Percentiles rank a stretch among this genome's conserved stretches.
Conservation (phyloP, 2,329 filamentous ascomycete species). For the Blumeriella jaapii region DNA sequence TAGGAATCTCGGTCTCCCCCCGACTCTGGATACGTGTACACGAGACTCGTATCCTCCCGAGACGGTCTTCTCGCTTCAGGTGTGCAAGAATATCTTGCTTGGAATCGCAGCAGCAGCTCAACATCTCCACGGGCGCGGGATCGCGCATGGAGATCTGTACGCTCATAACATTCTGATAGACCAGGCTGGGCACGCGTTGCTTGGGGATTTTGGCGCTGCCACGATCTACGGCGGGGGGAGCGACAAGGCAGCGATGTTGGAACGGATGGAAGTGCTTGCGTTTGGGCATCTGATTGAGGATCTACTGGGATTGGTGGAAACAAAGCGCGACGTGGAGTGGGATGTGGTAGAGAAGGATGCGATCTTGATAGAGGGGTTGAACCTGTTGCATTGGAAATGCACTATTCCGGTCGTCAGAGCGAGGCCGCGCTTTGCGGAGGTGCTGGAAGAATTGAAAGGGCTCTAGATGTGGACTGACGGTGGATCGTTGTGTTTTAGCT, state of each 20-base stretch:
- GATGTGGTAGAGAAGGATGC: constrained; percentile 22
- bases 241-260: constrained; percentile 23
- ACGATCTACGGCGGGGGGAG: constrained; percentile 31
- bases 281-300: constrained; percentile 38
- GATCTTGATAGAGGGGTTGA: constrained; percentile 20
- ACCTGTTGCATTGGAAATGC: constrained; percentile 24
- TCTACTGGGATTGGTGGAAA: constrained; percentile 29
- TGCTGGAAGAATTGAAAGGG: constrained; percentile 16
- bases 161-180: constrained; percentile 37
- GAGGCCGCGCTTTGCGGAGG: constrained; percentile 21
- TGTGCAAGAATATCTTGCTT: constrained; percentile 29
- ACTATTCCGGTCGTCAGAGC: constrained; percentile 21
- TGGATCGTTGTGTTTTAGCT: too few species aligned
- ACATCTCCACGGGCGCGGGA: constrained; percentile 34
- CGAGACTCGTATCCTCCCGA: constrained; percentile 31
- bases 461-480: constrained; percentile 6
- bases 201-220: constrained; percentile 38
- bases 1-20: constrained; percentile 33
- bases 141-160: constrained; percentile 37
- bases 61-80: constrained; percentile 23
- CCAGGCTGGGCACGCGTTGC: constrained; percentile 32
- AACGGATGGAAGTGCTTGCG: constrained; percentile 36
- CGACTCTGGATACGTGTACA: constrained; percentile 35
- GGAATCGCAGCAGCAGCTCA: constrained; percentile 32
- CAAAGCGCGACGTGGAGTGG: constrained; percentile 14